Evolutionary conservation across 345 rosid genomes (phyloP), one percentile per base, ranked within the genome.

Genomic region (Citrus mangshanensis): DNA sequence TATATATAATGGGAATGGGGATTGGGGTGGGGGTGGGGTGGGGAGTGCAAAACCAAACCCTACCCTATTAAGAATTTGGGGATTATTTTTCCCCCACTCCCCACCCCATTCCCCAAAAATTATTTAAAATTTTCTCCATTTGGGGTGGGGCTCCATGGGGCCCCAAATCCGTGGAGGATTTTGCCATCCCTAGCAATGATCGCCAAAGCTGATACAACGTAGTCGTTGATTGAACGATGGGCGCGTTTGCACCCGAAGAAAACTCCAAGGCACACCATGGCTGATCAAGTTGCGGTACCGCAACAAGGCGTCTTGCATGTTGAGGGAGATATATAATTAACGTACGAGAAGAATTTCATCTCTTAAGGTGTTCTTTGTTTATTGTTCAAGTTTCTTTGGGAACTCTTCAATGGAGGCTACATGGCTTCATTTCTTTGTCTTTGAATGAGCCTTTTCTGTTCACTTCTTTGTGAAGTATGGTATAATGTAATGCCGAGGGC

Each of bases 221-320:
- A 81, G n/a, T 80, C 89, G 42, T 69, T 67, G 67, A 65, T 37
- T 0, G 86, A 76, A 42, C 79, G 83, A 4, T 65, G 69, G 7
- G 24, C 77, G 49, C 59, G 68, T 59, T 81, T 79, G 82, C 92
- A 87, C 56, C 83, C 75, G 55, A 85, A 79, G 22, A 87, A 12
- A 59, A 79, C 34, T 60, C 84, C 84, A 18, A 81, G 75, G 24
- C 90, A 87, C 54, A 86, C 85, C 90, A 89, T 89, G 58, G 77
- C 51, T 71, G 24, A 66, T 60, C 68, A 21, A 28, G 58, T 38
- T 22, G 21, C 68, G 32, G 1, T n/a, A 27, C 19, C n/a, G 24
- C 27, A 4, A 54, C 70, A 10, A 49, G 25, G 16, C 5, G 25
- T 49, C 77, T 19, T 46, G 24, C 14, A 40, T 68, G 54, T 42